Base-by-base conservation (phyloP, 805 yeast genomes). In the Dipodascus geniculatus region DNA sequence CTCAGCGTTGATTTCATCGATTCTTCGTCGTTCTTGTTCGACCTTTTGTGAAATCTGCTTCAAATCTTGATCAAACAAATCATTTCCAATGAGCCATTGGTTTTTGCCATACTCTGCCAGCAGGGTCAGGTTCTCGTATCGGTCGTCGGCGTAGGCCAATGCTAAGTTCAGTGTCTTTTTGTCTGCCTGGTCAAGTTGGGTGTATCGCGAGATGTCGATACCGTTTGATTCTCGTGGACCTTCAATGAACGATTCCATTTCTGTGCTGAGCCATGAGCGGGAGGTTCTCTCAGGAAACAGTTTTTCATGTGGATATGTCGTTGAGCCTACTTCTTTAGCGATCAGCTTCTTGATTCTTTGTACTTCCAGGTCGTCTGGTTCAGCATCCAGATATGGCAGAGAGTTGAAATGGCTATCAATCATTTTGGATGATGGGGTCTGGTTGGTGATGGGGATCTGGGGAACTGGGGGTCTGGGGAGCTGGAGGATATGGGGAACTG, bases 61-160 rank as follows among this genome's bases (percentile, higher is more conserved):
- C 23, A 64, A 51, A 31, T 54, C 51, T 38, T 57, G 57, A 51
- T 64, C 68, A 14, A 62, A 49, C 23, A 55, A 57, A 51, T 65
- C 67, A 49, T 65, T 65, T 1, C 61, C 61, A 4, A 63, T 57
- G 19, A 65, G 59, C 68, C 68, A 65, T 44, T 64, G 66, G 42
- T 65, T 65, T 50, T 63, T 57, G 14, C 68, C 68, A 47, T 53
- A 58, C 38, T 60, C 57, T 1, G 55, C 54, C 23, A 64, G 47
- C 22, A 65, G 51, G 22, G 59, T 57, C 23, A 65, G 55, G 47
- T 65, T 63, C 42, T 65, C 68, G 48, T 53, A 55, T 11, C 68
- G 53, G 6, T 57, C 55, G 51, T 56, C 51, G 0, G 68, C 58
- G 53, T 65, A 61, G 14, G 54, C 62, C 23, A 65, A 55, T 17